These are phyloP conservation scores for Colletotrichum graminicola DNA, from an alignment of 2,329 filamentous ascomycete species.

Conservation along the genomic window DNA sequence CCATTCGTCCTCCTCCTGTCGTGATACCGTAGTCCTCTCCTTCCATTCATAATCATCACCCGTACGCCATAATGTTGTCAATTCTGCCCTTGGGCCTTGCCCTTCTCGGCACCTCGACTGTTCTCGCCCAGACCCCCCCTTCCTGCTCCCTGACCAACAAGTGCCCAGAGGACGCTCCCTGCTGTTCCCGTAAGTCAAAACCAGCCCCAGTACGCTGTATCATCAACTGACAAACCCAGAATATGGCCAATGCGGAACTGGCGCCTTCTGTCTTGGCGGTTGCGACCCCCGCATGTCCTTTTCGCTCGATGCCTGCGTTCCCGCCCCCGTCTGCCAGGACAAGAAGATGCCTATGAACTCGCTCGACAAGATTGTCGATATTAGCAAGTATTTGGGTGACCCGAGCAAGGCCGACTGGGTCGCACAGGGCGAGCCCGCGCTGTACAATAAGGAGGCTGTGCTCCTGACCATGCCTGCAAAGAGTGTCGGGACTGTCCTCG, in stretches of 20 bases:
- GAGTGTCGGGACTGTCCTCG: slow-evolving; percentile 88
- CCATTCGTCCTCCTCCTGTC: slow-evolving; percentile 5
- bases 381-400: slow-evolving; percentile 89
- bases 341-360: slow-evolving; percentile 79
- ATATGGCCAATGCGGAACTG: slow-evolving; percentile 92
- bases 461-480: slow-evolving; percentile 90
- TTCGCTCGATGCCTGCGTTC: slow-evolving; percentile 85
- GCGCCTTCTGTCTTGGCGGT: slow-evolving; percentile 94
- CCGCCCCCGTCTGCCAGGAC: slow-evolving; percentile 84
- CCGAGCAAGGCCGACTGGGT: slow-evolving; percentile 87
- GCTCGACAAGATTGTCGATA: slow-evolving; percentile 76
- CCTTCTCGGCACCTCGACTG: slow-evolving; percentile 54
- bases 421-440: slow-evolving; percentile 79
- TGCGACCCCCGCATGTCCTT: slow-evolving; percentile 91
- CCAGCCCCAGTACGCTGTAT: not conserved
- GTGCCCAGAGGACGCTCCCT: slow-evolving; percentile 80
- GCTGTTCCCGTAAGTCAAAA: slow-evolving; percentile 79
- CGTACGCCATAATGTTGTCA: slow-evolving; percentile 33
- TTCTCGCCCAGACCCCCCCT: slow-evolving; percentile 51
- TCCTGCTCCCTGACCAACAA: slow-evolving; percentile 64
- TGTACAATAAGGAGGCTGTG: slow-evolving; percentile 74
- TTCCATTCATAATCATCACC: not conserved
- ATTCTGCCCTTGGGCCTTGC: slow-evolving; percentile 53
- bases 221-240: slow-evolving; percentile 62
- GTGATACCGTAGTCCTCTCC: slow-evolving; percentile 7